A percentile compares a stretch with the other conserved stretches of the same genome.
Evolutionary conservation across 306 rosid species (phyloP).

Genomic region (Prunus armeniaca): DNA sequence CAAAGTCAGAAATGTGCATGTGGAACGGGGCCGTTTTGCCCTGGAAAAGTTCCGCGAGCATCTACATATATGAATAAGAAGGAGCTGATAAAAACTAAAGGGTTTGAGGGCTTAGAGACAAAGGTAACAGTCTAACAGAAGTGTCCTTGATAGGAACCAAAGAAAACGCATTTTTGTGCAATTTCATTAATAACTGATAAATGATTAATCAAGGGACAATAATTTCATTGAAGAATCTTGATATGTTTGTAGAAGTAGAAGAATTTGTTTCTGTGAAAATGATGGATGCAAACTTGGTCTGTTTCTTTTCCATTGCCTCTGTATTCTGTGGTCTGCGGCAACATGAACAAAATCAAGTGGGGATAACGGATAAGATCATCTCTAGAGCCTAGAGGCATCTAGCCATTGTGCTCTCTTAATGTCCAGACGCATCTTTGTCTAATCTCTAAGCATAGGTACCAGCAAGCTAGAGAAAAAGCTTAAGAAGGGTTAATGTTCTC

Average conservation of each 20-base stretch:
- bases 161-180: not conserved
- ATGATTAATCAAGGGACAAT: not conserved
- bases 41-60: conserved; percentile 15
- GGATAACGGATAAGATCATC: not conserved
- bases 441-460: not conserved
- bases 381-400: not conserved
- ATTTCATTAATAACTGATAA: not conserved
- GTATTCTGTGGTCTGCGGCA: not conserved
- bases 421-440: not conserved
- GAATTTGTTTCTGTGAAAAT: not conserved
- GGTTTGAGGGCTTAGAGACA: conserved; percentile 22
- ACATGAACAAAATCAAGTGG: not conserved
- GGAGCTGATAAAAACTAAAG: conserved; percentile 11
- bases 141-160: conserved; percentile 3
- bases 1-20: not conserved
- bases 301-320: not conserved
- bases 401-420: not conserved
- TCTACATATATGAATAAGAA: conserved; percentile 11
- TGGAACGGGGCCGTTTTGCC: conserved; percentile 1
- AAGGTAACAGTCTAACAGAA: not conserved
- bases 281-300: not conserved
- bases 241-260: not conserved
- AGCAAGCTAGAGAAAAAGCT: not conserved
- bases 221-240: not conserved
- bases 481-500: not conserved